Conservation (phyloP, 306 rosid genomes). For the Oemleria cerasiformis region DNA sequence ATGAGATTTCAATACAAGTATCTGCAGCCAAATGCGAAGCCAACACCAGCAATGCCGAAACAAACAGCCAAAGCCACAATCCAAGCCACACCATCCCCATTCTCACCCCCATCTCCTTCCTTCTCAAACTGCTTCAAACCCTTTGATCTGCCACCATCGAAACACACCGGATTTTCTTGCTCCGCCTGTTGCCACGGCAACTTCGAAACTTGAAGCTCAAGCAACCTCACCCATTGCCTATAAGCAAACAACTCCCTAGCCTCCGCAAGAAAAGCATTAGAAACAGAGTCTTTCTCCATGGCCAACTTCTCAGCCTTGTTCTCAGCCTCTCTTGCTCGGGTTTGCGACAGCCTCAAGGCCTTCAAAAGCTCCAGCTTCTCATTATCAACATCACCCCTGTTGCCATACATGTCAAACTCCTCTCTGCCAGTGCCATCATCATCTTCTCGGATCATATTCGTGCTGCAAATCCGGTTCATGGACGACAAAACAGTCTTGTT, state of each 20-base stretch:
- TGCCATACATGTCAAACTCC: constrained; percentile 1
- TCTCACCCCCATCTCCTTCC: constrained; percentile 24
- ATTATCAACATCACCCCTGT: constrained; percentile 6
- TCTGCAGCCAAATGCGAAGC: constrained; percentile 51
- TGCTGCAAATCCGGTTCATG: constrained; percentile 39
- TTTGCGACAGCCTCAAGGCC: constrained; percentile 78
- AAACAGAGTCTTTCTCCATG: constrained; percentile 51
- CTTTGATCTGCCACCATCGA: constrained; percentile 3
- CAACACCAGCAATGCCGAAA: constrained; percentile 61
- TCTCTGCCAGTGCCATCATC: constrained; percentile 8
- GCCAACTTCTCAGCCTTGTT: constrained; percentile 46
- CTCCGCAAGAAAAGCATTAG: constrained; percentile 52
- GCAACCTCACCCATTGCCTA: constrained; percentile 66
- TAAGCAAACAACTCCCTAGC: constrained; percentile 52
- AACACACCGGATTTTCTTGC: background rate
- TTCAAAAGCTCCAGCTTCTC: constrained; percentile 61
- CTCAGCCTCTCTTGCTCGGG: constrained; percentile 77
- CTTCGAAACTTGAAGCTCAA: constrained; percentile 62
- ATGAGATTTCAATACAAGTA: constrained; percentile 22
- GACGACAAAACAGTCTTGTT: constrained; percentile 36
- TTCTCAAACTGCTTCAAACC: background rate
- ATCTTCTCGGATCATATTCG: constrained; percentile 19
- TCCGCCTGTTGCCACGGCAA: constrained; percentile 33
- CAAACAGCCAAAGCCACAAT: constrained; percentile 60
- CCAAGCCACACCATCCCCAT: constrained; percentile 39